Base-by-base conservation (phyloP, 208 protist genomes). In the Willaertia magna region DNA sequence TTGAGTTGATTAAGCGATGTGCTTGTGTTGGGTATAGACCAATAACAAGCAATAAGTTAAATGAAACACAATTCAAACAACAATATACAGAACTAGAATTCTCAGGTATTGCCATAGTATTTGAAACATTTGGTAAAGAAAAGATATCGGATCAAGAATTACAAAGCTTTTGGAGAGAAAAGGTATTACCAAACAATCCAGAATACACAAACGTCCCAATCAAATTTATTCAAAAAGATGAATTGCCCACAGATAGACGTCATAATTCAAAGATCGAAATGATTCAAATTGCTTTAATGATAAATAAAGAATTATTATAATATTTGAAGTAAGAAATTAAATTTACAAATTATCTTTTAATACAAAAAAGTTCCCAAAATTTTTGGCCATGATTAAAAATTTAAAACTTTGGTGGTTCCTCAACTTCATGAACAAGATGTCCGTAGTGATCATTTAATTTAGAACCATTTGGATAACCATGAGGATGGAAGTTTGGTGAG, bases 211-310 rank as follows among this genome's bases (percentile, higher is more conserved):
- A 67, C 9, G 4, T 67, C 12, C 26, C 55, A 14, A 67, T 67
- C 9, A 18, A 26, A 34, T 67, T 67, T 26, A 26, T 67, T 67
- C 55, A 67, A n/a, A 16, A 78, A 3, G 44, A 78, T 26, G 20
- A 26, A 44, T 39, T 78, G 22, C 30, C 42, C 3, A 39, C 44
- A 0, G 74, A 78, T 78, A 78, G 26, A 26, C 6, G 74, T 18
- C 74, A 78, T 78, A 78, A 78, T 39, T 46, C 40, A 6, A 78
- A 78, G 74, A 78, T 78, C 44, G 74, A 78, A 46, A 78, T 42
- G 74, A 44, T 46, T 26, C 6, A 43, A 46, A 40, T 78, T 1
- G 42, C 74, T 67, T n/a, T n/a, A n/a, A n/a, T n/a, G n/a, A n/a
- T n/a, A n/a, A n/a, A n/a, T n/a, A n/a, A n/a, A n/a, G n/a, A n/a